phyloP scores from a whole-genome alignment of 805 yeast species.

The Yarrowia osloensis region DNA sequence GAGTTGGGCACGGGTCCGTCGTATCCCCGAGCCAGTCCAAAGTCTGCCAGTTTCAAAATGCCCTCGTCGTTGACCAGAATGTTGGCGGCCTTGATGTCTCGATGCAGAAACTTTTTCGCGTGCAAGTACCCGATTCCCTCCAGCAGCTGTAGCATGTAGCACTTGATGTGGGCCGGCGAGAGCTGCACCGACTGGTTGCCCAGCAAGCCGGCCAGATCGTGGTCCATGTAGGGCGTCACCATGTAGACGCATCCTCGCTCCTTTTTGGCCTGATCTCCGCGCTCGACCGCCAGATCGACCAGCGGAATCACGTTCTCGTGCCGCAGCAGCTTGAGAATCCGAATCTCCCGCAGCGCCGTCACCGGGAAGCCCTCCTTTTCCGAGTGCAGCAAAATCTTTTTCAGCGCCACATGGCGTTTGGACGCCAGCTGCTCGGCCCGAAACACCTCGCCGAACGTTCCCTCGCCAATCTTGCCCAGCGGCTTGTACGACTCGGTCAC shows the following conservation, averaged over 20 bases:
- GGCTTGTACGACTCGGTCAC: constrained; percentile 42
- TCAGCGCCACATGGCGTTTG: constrained; percentile 75
- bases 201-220: constrained; percentile 85
- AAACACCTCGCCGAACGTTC: constrained; percentile 88
- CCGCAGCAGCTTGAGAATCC: constrained; percentile 67
- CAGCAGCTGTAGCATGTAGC: constrained; percentile 75
- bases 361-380: constrained; percentile 83
- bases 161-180: constrained; percentile 70
- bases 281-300: constrained; percentile 72
- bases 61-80: constrained; percentile 78
- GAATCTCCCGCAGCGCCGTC: constrained; percentile 91
- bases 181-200: constrained; percentile 67
- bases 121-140: constrained; percentile 84
- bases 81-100: constrained; percentile 97
- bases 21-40: constrained; percentile 84
- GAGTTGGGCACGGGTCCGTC: constrained; percentile 60
- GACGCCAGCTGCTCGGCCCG: constrained; percentile 64
- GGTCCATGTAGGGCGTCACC: constrained; percentile 89
- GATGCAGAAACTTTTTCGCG: constrained; percentile 59
- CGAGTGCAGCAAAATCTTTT: constrained; percentile 76
- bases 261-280: constrained; percentile 38
- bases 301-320: constrained; percentile 76
- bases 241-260: constrained; percentile 61
- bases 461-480: constrained; percentile 62
- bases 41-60: constrained; percentile 85